Evolutionary conservation across 345 rosid genomes (phyloP), one percentile per base, ranked within the genome.

Genomic region (Iberis pinnata): DNA sequence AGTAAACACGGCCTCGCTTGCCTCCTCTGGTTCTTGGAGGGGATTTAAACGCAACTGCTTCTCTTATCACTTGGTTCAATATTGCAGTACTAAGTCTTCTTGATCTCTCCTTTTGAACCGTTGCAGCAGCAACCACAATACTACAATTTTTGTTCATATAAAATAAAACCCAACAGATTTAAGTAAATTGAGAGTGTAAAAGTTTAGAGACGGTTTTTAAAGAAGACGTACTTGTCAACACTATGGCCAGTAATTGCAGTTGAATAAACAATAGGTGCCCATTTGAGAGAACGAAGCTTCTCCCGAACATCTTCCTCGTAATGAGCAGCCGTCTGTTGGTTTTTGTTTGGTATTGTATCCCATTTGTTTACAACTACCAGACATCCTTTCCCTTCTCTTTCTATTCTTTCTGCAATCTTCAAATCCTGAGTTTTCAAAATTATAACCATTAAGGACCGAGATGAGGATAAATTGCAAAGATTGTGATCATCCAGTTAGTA

Each of bases 211-310:
- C 19, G 15, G 27, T 12, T 50, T 26, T 6, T 27, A 50, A 37
- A 65, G 27, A 49, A 67, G 70, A 60, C 77, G 8, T 75, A 86
- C 98, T 78, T 90, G 54, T 86, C 90, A 69, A 89, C 97, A 58
- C 84, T 84, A 6, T 80, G 79, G 64, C 92, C 96, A 56, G 85
- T 76, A 63, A 77, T 79, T 63, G 96, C 96, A 7, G 96, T 84
- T 64, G 95, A 86, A 69, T 86, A 90, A 56, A 86, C 92, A 64
- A 90, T 71, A 12, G 98, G 98, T 16, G 98, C 96, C 98, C 98
- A 90, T 26, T 76, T 72, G 79, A 86, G 95, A 65, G 54, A 61
- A 7, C 95, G 95, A 48, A 82, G 81, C 79, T 86, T 90, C 81
- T 82, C 89, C 57, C 98, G 74, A 24, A 90, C 86, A 76, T 90